Conservation (phyloP, 805 yeast genomes). For the Diddensiella transvaalensis region DNA sequence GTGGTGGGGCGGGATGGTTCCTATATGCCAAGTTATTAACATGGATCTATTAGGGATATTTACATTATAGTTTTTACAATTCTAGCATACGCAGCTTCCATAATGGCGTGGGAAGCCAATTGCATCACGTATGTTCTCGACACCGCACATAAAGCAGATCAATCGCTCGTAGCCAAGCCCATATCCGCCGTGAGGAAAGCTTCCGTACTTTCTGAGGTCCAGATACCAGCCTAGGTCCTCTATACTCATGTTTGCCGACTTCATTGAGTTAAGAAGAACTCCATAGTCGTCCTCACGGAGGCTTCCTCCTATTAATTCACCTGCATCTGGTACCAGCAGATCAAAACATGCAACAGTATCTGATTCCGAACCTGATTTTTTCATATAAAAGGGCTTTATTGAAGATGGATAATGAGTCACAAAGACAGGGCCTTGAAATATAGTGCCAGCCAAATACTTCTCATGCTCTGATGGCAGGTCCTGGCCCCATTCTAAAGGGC, state of each 20-base stretch:
- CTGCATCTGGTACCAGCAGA: constrained; percentile 82
- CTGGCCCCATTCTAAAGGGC: constrained; percentile 55
- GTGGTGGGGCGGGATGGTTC: constrained; percentile 12
- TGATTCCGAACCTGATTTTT: constrained; percentile 31
- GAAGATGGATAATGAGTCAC: constrained; percentile 80
- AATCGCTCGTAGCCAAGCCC: constrained; percentile 93
- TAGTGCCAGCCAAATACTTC: constrained; percentile 74
- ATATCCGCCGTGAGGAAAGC: constrained; percentile 94
- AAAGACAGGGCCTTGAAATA: constrained; percentile 70
- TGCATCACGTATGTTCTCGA: constrained; percentile 80
- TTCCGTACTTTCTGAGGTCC: constrained; percentile 67
- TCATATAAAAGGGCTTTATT: constrained; percentile 93
- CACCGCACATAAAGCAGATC: constrained; percentile 64
- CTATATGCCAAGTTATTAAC: background rate
- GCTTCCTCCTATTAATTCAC: constrained; percentile 94
- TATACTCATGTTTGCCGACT: constrained; percentile 50
- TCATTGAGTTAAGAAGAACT: constrained; percentile 48
- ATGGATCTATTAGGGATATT: background rate
- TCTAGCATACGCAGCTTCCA: constrained; percentile 46
- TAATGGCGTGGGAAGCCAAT: constrained; percentile 82
- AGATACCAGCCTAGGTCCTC: constrained; percentile 73
- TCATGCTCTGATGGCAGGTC: constrained; percentile 82
- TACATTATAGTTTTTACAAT: too few relatives aligned
- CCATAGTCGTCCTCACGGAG: constrained; percentile 71
- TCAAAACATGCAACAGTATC: constrained; percentile 87